Percentiles rank a stretch among this genome's conserved stretches.
phyloP scores from a whole-genome alignment of 495 filamentous ascomycete species.

The Clohesyomyces aquaticus region DNA sequence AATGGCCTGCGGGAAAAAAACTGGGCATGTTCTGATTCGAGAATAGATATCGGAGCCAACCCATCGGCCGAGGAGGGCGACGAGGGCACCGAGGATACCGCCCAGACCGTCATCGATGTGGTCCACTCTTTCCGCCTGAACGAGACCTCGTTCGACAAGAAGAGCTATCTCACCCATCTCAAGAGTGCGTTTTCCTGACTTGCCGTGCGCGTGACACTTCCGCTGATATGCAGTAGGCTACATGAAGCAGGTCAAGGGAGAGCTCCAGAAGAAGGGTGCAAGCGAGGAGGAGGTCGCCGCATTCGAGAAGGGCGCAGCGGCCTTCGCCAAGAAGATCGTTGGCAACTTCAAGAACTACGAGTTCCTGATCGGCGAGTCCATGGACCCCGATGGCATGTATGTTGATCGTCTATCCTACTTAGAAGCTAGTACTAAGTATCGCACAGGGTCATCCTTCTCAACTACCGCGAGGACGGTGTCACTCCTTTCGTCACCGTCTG shows the following conservation, averaged over 20 bases:
- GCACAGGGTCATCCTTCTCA: constrained; percentile 88
- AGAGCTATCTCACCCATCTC: constrained; percentile 74
- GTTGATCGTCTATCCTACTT: constrained; percentile 38
- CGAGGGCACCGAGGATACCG: constrained; percentile 69
- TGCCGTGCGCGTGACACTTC: not conserved
- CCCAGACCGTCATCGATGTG: constrained; percentile 87
- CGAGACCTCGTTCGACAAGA: constrained; percentile 80
- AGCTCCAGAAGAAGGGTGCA: constrained; percentile 65
- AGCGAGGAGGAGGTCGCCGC: constrained; percentile 65
- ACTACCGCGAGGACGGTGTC: constrained; percentile 94
- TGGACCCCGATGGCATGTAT: constrained; percentile 91
- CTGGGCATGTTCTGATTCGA: constrained; percentile 14
- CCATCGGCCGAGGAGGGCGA: constrained; percentile 89
- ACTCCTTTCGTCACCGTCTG: constrained; percentile 89
- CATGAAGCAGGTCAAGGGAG: constrained; percentile 81
- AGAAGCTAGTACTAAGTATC: constrained; percentile 16
- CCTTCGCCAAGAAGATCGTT: constrained; percentile 75
- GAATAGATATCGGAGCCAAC: constrained; percentile 87
- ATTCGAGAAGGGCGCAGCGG: constrained; percentile 74
- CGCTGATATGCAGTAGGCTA: constrained; percentile 60
- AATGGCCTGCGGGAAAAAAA: not conserved
- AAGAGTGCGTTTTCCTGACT: constrained; percentile 63
- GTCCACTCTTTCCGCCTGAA: constrained; percentile 89
- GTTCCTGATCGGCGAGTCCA: constrained; percentile 86
- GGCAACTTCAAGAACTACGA: constrained; percentile 92